A percentile compares a stretch with the other conserved stretches of the same genome.
phyloP scores from a whole-genome alignment of 2,329 filamentous ascomycete species.

The Anisogramma anomala region DNA sequence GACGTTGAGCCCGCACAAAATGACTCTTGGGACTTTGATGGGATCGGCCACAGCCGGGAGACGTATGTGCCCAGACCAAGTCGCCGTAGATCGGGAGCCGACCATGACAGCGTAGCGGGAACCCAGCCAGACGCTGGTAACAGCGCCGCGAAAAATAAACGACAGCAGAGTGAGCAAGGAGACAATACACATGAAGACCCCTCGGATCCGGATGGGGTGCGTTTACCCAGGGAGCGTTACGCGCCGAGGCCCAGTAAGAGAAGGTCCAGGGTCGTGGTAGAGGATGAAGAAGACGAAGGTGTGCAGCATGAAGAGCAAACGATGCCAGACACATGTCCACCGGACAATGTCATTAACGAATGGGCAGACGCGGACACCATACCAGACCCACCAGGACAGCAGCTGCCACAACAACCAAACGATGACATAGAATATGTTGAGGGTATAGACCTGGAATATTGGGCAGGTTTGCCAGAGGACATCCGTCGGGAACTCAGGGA shows the following conservation, averaged over 20 bases:
- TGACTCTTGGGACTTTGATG: slow-evolving; percentile 14
- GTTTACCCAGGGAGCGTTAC: slow-evolving; percentile 1
- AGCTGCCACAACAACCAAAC: neutral
- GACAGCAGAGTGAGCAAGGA: neutral
- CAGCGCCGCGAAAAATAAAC: neutral
- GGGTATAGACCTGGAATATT: slow-evolving; percentile 7
- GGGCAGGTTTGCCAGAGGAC: slow-evolving; percentile 9
- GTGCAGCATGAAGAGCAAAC: neutral
- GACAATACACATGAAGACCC: slow-evolving; percentile 1
- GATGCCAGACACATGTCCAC: slow-evolving; percentile 12
- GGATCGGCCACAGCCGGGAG: slow-evolving; percentile 2
- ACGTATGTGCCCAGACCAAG: slow-evolving; percentile 13
- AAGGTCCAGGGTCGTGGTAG: slow-evolving; percentile 1
- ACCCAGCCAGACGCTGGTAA: neutral
- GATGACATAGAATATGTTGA: neutral
- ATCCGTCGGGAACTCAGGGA: slow-evolving; percentile 11
- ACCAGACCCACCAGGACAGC: slow-evolving; percentile 2
- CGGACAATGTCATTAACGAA: neutral
- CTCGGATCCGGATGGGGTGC: slow-evolving; percentile 7
- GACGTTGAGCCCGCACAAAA: slow-evolving; percentile 1
- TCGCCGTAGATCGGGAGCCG: slow-evolving; percentile 9
- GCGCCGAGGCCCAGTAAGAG: slow-evolving; percentile 8
- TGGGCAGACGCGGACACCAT: neutral
- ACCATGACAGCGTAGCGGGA: slow-evolving; percentile 7
- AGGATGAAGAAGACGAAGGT: slow-evolving; percentile 1